Base-by-base conservation (phyloP, 148 eudicot species). In the Dianthus caryophyllus region DNA sequence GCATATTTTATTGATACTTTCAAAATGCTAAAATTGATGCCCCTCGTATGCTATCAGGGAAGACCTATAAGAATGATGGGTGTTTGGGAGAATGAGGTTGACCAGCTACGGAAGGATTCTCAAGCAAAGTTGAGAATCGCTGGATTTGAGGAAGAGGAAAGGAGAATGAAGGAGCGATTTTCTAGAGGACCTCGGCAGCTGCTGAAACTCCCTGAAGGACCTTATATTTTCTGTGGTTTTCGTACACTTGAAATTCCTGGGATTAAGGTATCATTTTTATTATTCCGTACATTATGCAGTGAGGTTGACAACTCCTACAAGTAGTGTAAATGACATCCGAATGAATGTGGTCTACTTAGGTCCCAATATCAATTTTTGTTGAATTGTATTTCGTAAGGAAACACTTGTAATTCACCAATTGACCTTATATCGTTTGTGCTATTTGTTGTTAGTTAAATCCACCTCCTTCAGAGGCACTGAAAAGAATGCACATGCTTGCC, bases 121-220 rank as follows among this genome's bases (percentile, higher is more conserved):
- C 76, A 89, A 76, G 75, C 66, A 36, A 81, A 89, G 75, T 79
- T 82, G 72, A 82, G 98, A 56, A 89, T 89, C 77, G 88, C 87
- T 77, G 96, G 98, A 31, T 93, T 93, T 80, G 96, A 89, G 74
- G 91, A 93, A 73, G 98, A 87, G 82, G 95, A 93, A 47, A 87
- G 66, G 71, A 84, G 96, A 71, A 61, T 89, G 78, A 89, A 83
- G 76, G 84, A 73, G 55, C 82, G 91, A 66, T 74, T 62, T 57
- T 69, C 74, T 21, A 43, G 75, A 27, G 63, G 82, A 56, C 64
- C 76, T 41, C 73, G 43, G 70, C 27, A 52, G 27, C 64, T 82
- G 36, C 69, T 71, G 63, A 85, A 83, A 78, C 96, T 93, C 78
- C 96, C 98, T 15, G 84, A 84, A 70, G 98, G 98, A 73, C 77